These are phyloP conservation scores for Globisporangium parvum DNA, from an alignment of 352 stramenopile genomes.

Conservation along the genomic window DNA sequence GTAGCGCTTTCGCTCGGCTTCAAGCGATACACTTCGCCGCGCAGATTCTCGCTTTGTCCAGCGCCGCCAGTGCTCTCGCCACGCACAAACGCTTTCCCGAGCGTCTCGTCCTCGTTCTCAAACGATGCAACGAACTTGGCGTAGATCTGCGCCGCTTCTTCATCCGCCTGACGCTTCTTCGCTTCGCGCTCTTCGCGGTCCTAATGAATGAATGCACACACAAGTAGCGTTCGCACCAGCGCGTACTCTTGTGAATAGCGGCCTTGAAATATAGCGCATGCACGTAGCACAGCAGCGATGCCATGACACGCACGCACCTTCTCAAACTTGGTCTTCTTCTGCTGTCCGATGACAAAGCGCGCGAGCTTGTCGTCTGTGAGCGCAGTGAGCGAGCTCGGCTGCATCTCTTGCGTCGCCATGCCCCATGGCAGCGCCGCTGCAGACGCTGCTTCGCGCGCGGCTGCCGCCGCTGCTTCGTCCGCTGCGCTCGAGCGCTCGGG, in stretches of 20 bases:
- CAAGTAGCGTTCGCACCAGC: neutral
- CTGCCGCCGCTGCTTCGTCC: neutral
- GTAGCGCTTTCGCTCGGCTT: conserved; percentile 9
- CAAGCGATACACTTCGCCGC: conserved; percentile 29
- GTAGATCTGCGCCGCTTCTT: conserved; percentile 85
- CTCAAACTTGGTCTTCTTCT: conserved; percentile 87
- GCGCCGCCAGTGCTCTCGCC: neutral
- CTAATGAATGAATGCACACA: conserved; percentile 12
- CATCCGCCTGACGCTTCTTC: conserved; percentile 81
- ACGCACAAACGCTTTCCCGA: conserved; percentile 65
- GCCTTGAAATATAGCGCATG: neutral
- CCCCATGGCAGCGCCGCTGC: conserved; percentile 41
- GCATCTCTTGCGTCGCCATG: conserved; percentile 56
- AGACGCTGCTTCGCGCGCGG: neutral
- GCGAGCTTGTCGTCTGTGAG: conserved; percentile 79
- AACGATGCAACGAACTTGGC: conserved; percentile 89
- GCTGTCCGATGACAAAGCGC: conserved; percentile 65
- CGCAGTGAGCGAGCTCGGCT: conserved; percentile 54
- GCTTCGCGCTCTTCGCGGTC: conserved; percentile 74
- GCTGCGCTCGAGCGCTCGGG: neutral
- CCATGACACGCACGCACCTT: conserved; percentile 28
- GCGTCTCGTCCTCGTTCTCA: conserved; percentile 56
- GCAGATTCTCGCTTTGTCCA: conserved; percentile 1
- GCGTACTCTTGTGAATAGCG: neutral
- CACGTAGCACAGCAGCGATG: neutral